Evolutionary conservation across 257 asterid genomes (phyloP).

Genomic region (Solanum chmielewskii): DNA sequence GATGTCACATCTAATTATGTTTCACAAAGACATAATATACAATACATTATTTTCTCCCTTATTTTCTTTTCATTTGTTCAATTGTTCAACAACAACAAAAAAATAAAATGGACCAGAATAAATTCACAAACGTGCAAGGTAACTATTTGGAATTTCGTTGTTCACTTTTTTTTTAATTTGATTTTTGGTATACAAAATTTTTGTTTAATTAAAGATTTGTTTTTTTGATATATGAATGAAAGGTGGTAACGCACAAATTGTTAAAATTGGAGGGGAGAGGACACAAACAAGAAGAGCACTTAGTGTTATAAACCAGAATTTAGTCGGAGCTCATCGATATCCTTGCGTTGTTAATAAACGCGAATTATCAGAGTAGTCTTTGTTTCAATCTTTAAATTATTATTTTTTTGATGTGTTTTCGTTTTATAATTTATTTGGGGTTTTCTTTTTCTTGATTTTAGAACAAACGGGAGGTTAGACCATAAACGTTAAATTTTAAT

Average conservation of each 20-base stretch:
- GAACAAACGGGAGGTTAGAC: slow-evolving; percentile 35
- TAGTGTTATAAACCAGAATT: slow-evolving; percentile 26
- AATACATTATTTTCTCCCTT: slow-evolving; percentile 8
- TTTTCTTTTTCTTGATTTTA: slow-evolving; percentile 9
- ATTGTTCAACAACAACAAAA: not conserved
- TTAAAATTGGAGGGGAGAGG: slow-evolving; percentile 49
- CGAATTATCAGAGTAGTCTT: slow-evolving; percentile 48
- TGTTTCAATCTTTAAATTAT: not conserved
- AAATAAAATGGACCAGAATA: slow-evolving; percentile 33
- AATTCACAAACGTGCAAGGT: slow-evolving; percentile 49
- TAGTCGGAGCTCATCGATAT: slow-evolving; percentile 6
- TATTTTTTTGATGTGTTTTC: not conserved
- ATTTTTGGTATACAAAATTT: not conserved
- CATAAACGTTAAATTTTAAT: not conserved
- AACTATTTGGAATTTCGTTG: not conserved
- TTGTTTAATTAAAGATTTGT: not conserved
- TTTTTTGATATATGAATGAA: slow-evolving; percentile 1
- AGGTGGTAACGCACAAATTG: slow-evolving; percentile 27
- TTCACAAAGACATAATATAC: slow-evolving; percentile 19
- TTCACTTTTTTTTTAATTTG: not conserved
- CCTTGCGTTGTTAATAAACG: slow-evolving; percentile 37
- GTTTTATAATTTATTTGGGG: not conserved
- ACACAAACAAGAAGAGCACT: slow-evolving; percentile 50
- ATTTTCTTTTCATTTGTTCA: not conserved
- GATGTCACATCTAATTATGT: not conserved